Evolutionary conservation across 169 alveolate genomes (phyloP), one percentile per base, ranked within the genome.

Genomic region (Eimeria sp.): DNA sequence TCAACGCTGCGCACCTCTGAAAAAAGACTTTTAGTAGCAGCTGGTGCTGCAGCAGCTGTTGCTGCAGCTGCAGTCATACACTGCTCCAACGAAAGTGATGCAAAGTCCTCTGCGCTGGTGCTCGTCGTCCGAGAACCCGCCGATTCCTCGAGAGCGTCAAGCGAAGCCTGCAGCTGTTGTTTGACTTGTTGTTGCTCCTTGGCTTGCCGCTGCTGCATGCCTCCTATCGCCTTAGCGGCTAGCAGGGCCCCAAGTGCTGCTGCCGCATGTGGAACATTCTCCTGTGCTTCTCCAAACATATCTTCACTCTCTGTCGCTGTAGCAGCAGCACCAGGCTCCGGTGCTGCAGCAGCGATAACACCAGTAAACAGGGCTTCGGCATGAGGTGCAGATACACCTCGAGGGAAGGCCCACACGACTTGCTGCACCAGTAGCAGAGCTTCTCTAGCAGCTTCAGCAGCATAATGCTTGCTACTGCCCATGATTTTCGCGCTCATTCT

Each of bases 321-420:
- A 30, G 66, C 91, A 60, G 91, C 80, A 8, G 78, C 23, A 30
- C 25, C 37, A 37, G 62, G 80, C 52, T 85, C 91, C 27, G 91
- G 80, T 62, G 78, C 91, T 9, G 91, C 91, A 18, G 91, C 91
- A 25, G 62, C 78, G 30, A 85, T 46, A 37, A 85, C 80, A 33
- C 82, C 91, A 62, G 43, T 71, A 25, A 64, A 64, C 16, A 85
- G 64, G 56, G 76, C 25, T 20, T 85, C 78, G 46, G 66, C 37
- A 6, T 33, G 64, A 11, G 91, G 82, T 30, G 43, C 27, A 62
- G 91, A 30, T 33, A 85, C 91, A 85, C 91, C 78, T 56, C 91
- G 78, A 37, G 91, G 91, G 91, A 62, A 85, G 27, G 78, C 91
- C 91, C 91, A 85, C 78, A 85, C 91, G 46, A 85, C 91, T 85